A percentile compares a stretch with the other conserved stretches of the same genome.
Evolutionary conservation across 257 asterid species (phyloP).

Genomic region (Lithospermum erythrorhizon): DNA sequence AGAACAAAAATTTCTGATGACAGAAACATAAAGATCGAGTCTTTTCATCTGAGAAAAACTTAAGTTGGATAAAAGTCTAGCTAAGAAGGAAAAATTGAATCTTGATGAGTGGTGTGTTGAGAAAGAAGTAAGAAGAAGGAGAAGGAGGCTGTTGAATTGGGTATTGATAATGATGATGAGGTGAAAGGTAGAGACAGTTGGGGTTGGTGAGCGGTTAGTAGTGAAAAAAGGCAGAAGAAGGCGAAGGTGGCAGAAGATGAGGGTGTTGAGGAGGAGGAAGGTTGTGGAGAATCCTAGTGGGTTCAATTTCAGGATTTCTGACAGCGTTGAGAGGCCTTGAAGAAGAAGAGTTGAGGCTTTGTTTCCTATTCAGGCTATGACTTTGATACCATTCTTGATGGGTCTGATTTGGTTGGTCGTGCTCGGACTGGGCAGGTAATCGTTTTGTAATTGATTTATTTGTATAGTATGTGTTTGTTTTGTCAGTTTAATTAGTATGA

Average conservation of each 20-base stretch:
- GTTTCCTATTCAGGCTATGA: conserved; percentile 89
- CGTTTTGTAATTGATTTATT: too few species aligned
- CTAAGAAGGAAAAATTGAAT: neutral
- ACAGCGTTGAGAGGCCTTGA: conserved; percentile 15
- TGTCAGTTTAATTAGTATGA: too few species aligned
- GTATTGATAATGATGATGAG: neutral
- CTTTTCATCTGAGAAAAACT: too few species aligned
- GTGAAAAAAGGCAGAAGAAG: conserved; percentile 14
- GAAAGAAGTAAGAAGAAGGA: neutral
- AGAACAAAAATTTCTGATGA: neutral
- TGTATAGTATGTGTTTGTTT: too few species aligned
- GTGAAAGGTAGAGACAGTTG: neutral
- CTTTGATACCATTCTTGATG: conserved; percentile 67
- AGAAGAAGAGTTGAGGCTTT: conserved; percentile 44
- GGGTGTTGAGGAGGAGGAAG: neutral
- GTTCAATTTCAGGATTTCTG: conserved; percentile 19
- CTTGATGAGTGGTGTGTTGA: too few species aligned
- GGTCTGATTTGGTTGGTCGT: conserved; percentile 83
- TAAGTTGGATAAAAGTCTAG: neutral
- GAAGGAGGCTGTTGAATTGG: neutral
- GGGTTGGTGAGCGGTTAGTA: neutral
- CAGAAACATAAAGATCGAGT: too few species aligned
- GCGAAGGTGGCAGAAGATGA: conserved; percentile 2
- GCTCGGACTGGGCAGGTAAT: conserved; percentile 93
- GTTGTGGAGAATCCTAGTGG: conserved; percentile 16